These are phyloP conservation scores for Talaromyces sp. DNA, from an alignment of 2,329 filamentous ascomycete genomes.

Conservation along the genomic window DNA sequence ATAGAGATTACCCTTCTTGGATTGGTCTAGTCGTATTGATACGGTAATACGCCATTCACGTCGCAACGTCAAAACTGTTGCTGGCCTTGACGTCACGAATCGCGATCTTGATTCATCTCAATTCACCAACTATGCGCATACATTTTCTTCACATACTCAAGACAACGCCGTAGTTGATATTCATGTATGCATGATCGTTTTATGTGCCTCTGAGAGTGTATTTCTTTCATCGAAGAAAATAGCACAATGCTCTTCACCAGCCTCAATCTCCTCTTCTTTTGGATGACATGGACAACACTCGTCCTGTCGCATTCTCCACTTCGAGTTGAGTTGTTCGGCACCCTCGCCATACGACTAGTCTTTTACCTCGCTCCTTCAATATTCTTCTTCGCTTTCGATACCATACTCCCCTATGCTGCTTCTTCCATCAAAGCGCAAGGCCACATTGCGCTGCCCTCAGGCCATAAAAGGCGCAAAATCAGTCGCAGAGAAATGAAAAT, in stretches of 20 bases:
- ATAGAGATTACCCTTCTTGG: background rate
- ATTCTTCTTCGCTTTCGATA: constrained; percentile 69
- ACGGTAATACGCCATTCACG: background rate
- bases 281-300: constrained; percentile 82
- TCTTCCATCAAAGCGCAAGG: constrained; percentile 67
- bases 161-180: background rate
- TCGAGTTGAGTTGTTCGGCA: constrained; percentile 69
- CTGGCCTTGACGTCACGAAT: constrained; percentile 5
- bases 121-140: background rate
- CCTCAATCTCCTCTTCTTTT: constrained; percentile 83
- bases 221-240: background rate
- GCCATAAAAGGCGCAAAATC: constrained; percentile 35
- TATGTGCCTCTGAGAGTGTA: background rate
- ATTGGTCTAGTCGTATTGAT: background rate
- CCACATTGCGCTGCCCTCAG: constrained; percentile 46
- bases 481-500: constrained; percentile 48
- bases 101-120: background rate
- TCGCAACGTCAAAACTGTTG: background rate
- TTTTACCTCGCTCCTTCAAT: constrained; percentile 72
- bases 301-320: constrained; percentile 72
- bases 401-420: constrained; percentile 64
- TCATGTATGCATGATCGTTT: background rate
- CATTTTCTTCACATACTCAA: background rate
- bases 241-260: constrained; percentile 64
- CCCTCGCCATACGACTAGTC: constrained; percentile 61